Percentiles rank a stretch among this genome's conserved stretches.
phyloP scores from a whole-genome alignment of 179 eudicot genomes.

The Dionaea muscipula region DNA sequence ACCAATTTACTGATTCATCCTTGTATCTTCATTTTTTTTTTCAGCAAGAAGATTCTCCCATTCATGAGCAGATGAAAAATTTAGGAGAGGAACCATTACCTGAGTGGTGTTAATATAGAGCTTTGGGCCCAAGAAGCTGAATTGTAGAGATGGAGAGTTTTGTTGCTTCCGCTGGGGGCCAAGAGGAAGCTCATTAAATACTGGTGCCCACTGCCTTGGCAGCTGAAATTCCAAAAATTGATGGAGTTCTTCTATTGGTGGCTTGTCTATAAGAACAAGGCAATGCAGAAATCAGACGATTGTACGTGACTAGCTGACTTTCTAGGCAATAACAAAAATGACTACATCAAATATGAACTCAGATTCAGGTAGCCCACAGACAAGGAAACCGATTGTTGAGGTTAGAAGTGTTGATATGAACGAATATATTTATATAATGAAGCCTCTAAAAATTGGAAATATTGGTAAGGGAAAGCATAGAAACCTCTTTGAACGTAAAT shows the following conservation, averaged over 20 bases:
- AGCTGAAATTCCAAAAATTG: constrained; percentile 96
- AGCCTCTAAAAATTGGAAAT: too few relatives aligned
- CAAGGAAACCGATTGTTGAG: too few relatives aligned
- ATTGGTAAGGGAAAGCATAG: too few relatives aligned
- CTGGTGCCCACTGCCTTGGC: constrained; percentile 97
- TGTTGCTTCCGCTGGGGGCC: constrained; percentile 85
- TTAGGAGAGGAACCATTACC: constrained; percentile 23
- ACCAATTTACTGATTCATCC: too few relatives aligned
- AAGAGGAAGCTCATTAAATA: constrained; percentile 88
- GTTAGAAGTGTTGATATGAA: not conserved
- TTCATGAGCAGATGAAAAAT: not conserved
- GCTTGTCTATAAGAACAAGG: constrained; percentile 60
- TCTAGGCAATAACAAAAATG: not conserved
- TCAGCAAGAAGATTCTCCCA: not conserved
- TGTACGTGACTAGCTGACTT: not conserved
- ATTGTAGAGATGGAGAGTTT: constrained; percentile 66
- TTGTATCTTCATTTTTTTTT: not conserved
- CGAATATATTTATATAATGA: too few relatives aligned
- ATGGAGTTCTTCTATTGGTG: constrained; percentile 91
- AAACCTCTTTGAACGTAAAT: too few relatives aligned
- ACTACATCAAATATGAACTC: too few relatives aligned
- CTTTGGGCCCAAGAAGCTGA: constrained; percentile 94
- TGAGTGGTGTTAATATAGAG: constrained; percentile 68
- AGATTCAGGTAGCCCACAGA: too few relatives aligned
- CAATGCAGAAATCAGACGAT: not conserved